Evolutionary conservation across 495 filamentous ascomycete genomes (phyloP).

Genomic region (Aspergillus nidulans): DNA sequence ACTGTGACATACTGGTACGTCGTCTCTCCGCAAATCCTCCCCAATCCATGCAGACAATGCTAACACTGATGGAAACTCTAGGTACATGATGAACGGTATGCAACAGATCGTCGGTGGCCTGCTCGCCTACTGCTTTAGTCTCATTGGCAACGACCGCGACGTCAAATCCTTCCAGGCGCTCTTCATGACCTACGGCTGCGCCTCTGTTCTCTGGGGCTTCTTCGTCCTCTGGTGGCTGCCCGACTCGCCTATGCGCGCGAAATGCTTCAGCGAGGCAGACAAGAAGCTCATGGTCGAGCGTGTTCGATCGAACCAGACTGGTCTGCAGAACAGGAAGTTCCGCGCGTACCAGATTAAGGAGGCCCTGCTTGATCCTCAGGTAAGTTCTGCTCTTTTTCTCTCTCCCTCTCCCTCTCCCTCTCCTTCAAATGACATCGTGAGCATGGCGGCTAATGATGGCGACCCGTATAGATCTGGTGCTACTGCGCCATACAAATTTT

Average conservation of each 20-base stretch:
- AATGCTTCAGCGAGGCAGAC: constrained; percentile 45
- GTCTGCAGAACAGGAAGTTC: constrained; percentile 51
- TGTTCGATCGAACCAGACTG: constrained; percentile 48
- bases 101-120: constrained; percentile 54
- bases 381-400: too few species aligned
- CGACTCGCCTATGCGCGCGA: constrained; percentile 48
- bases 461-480: constrained; percentile 27
- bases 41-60: background rate
- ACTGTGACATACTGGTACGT: constrained; percentile 61
- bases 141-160: constrained; percentile 38
- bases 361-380: constrained; percentile 37
- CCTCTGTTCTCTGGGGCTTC: constrained; percentile 48
- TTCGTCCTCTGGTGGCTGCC: constrained; percentile 46
- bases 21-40: background rate
- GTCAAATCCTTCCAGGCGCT: constrained; percentile 55
- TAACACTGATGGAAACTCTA: constrained; percentile 11
- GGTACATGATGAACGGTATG: constrained; percentile 64
- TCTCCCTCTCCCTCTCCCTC: too few species aligned
- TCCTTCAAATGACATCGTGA: too few species aligned
- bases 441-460: too few species aligned
- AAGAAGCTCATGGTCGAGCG: constrained; percentile 48
- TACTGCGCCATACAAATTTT: constrained; percentile 55
- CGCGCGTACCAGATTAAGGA: constrained; percentile 44
- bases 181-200: constrained; percentile 54
- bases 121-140: constrained; percentile 54